Conservation (phyloP, 2,329 filamentous ascomycete species). For the Botrytis galanthina region DNA sequence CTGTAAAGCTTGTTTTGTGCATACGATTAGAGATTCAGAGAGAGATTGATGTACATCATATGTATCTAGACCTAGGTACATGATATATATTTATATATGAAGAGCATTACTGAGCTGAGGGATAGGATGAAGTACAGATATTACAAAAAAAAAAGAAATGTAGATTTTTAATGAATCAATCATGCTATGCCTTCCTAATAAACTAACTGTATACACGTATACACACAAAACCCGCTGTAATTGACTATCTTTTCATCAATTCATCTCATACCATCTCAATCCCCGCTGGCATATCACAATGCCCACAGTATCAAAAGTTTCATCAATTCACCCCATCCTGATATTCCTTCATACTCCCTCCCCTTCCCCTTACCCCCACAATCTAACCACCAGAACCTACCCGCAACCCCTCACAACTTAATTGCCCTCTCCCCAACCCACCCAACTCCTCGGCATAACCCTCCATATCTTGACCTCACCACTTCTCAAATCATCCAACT, state of each 20-base stretch:
- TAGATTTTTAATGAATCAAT: conserved; percentile 9
- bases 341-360: neutral
- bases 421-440: conserved; percentile 64
- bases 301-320: neutral
- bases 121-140: neutral
- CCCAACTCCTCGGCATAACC: conserved; percentile 87
- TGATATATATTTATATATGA: neutral
- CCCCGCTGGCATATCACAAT: neutral
- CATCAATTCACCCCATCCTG: conserved; percentile 8
- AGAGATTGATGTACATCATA: neutral
- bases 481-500: conserved; percentile 84
- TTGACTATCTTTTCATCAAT: conserved; percentile 1
- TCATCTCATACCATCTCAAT: neutral
- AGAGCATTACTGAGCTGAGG: neutral
- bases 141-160: neutral
- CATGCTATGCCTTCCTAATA: conserved; percentile 18
- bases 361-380: neutral
- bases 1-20: neutral
- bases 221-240: conserved; percentile 10
- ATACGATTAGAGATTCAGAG: neutral
- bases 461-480: conserved; percentile 98
- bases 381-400: neutral
- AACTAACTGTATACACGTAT: conserved; percentile 16
- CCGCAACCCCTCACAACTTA: neutral
- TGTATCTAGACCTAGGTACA: neutral